Conservation (phyloP, 164 flowering plant genomes). For the Sextonia rubra region DNA sequence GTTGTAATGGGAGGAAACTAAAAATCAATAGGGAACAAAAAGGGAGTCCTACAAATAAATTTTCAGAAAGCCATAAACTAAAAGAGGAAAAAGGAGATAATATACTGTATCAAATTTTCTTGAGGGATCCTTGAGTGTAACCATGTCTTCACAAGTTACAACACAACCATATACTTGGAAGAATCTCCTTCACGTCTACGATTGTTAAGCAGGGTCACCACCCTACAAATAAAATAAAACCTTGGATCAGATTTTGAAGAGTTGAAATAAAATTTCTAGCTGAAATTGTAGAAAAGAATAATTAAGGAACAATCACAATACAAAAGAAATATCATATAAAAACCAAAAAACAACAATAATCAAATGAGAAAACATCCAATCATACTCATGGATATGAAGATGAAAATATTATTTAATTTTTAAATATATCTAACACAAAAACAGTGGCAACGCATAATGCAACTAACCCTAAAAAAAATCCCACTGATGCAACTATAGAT, state of each 20-base stretch:
- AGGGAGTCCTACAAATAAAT: background rate
- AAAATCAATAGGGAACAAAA: background rate
- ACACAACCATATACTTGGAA: constrained; percentile 92
- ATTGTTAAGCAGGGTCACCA: constrained; percentile 28
- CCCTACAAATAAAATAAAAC: constrained; percentile 28
- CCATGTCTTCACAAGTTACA: constrained; percentile 77
- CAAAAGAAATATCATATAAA: background rate
- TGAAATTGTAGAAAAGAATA: background rate
- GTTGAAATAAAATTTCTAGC: background rate
- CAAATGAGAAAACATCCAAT: background rate
- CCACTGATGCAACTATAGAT: background rate
- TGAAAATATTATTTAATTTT: background rate
- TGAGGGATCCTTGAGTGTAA: constrained; percentile 60
- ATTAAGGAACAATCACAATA: background rate
- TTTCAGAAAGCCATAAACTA: background rate
- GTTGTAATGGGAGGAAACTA: no score
- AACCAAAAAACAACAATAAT: background rate
- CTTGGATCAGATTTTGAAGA: background rate
- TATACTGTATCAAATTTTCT: constrained; percentile 69
- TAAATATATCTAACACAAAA: no score
- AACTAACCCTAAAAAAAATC: no score
- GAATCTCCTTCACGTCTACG: constrained; percentile 48
- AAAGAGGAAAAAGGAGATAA: background rate
- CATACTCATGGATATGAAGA: background rate
- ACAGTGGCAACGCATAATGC: background rate